Base-by-base conservation (phyloP, 495 filamentous ascomycete species). In the Aspergillus sclerotiicarbonarius region DNA sequence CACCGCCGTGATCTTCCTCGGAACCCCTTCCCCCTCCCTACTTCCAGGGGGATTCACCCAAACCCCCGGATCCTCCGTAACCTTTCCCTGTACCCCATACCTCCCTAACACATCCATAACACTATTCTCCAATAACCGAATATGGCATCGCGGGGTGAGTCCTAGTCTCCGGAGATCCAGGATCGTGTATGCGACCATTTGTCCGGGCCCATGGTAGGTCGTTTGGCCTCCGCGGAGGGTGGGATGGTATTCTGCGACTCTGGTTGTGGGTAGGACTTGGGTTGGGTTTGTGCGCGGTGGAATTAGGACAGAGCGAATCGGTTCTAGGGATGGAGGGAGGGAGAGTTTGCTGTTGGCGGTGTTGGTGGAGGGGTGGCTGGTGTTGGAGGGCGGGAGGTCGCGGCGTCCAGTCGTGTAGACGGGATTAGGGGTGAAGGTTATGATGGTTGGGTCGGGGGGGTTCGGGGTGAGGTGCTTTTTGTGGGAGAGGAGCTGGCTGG, bases 191-290 rank as follows among this genome's bases (percentile, higher is more conserved):
- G 90, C 86, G 21, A 96, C 90, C 58, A 93, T 73, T 68, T 98
- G 94, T 0, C 94, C 94, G 0, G 94, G 94, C 0, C 94, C 94
- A 67, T 98, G 94, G 76, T 96, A 98, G 5, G 94, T 98, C 0
- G 89, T 92, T 57, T 94, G 89, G 0, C 94, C 94, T 61, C 94
- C 94, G 46, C 94, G 86, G 8, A 87, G 82, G 6, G 91, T 87
- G 53, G 85, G 79, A 39, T 83, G 68, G 62, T 95, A 80, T 18
- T 85, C 82, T 18, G 90, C 89, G 39, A 60, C 62, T 13, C 52
- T 53, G 15, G 29, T 16, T 13, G 46, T 29, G 18, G 32, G 55
- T 29, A 21, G 20, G n/a, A n/a, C n/a, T n/a, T n/a, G n/a, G 29
- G 33, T 3, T 13, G 79, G 74, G 21, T 68, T 53, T 37, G 69